These are phyloP conservation scores for Serendipita vermifera DNA, from an alignment of 768 basidiomycete genomes.

Conservation along the genomic window DNA sequence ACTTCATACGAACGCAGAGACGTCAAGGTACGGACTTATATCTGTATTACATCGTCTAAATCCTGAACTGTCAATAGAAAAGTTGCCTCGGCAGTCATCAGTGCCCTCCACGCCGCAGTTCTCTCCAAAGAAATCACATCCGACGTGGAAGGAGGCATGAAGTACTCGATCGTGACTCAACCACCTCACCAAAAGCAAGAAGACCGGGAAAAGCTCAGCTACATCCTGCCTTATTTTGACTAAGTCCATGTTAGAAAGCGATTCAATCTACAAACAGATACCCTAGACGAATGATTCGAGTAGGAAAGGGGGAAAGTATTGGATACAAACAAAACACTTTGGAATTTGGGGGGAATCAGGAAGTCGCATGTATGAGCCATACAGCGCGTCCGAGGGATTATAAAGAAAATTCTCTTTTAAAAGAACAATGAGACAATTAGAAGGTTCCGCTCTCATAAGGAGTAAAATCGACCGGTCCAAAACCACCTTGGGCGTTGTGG, in stretches of 20 bases:
- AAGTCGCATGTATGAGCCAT: background rate
- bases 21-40: conserved; percentile 43
- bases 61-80: background rate
- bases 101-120: conserved; percentile 51
- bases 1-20: conserved; percentile 73
- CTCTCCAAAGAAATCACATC: conserved; percentile 42
- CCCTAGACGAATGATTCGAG: no score
- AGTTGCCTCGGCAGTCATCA: conserved; percentile 55
- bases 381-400: no score
- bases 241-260: conserved; percentile 8
- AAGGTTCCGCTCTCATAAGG: background rate
- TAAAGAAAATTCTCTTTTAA: background rate
- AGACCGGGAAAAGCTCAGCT: conserved; percentile 57
- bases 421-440: conserved; percentile 5
- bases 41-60: background rate
- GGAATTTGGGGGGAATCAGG: background rate
- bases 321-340: no score
- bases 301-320: no score
- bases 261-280: no score
- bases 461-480: background rate
- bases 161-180: conserved; percentile 66
- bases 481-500: background rate
- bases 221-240: conserved; percentile 65
- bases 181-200: conserved; percentile 38
- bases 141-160: conserved; percentile 72